phyloP scores from a whole-genome alignment of 2,329 filamentous ascomycete species.

The Stachybotrys echinatus region DNA sequence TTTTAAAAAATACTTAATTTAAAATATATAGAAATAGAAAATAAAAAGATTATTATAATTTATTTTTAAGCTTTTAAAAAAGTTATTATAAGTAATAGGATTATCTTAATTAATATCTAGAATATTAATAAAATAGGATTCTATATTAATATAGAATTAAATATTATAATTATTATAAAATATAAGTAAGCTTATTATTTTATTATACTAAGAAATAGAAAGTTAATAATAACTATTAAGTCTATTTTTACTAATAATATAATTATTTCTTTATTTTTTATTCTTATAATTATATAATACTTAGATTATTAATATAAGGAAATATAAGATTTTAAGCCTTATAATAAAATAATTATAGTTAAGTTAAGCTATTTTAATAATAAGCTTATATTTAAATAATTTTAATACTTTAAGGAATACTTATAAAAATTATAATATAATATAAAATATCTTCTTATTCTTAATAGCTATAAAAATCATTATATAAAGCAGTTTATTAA shows the following conservation, averaged over 20 bases:
- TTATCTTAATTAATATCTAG: background rate
- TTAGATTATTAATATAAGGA: background rate
- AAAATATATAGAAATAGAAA: background rate
- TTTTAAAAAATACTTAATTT: background rate
- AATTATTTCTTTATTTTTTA: slow-evolving; percentile 3
- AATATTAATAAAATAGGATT: slow-evolving; percentile 10
- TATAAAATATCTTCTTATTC: slow-evolving; percentile 1
- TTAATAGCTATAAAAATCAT: background rate
- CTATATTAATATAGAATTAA: slow-evolving; percentile 8
- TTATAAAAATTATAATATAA: background rate
- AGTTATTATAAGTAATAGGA: background rate
- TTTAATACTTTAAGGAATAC: slow-evolving; percentile 1
- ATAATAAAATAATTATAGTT: background rate
- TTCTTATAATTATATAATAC: background rate
- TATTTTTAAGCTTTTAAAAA: background rate
- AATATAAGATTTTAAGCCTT: background rate
- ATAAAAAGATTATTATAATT: background rate
- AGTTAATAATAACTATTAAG: slow-evolving; percentile 4
- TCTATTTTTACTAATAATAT: background rate
- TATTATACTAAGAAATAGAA: background rate
- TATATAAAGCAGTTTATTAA: slow-evolving; percentile 1
- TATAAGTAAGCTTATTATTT: slow-evolving; percentile 3
- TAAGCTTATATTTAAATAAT: background rate
- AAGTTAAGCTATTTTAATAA: background rate
- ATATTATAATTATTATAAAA: slow-evolving; percentile 4